Conservation (phyloP, 805 yeast species). For the Pichia heedii region DNA sequence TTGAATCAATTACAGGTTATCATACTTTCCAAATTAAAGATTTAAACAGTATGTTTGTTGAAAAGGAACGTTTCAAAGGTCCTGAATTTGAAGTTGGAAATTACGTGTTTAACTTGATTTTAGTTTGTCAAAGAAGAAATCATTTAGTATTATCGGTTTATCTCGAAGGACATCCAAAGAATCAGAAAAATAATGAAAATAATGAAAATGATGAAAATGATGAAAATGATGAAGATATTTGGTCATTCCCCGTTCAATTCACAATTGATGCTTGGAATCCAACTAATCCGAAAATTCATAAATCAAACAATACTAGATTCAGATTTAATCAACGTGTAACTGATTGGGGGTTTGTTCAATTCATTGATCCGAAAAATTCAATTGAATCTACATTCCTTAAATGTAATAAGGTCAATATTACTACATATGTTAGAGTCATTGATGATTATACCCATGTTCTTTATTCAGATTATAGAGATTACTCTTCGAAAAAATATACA, state of each 20-base stretch:
- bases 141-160: constrained; percentile 58
- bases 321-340: constrained; percentile 67
- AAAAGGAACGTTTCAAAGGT: constrained; percentile 28
- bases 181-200: not conserved
- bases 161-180: constrained; percentile 58
- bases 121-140: constrained; percentile 3
- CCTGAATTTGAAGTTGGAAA: constrained; percentile 50
- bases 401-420: constrained; percentile 54
- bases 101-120: constrained; percentile 5
- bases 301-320: constrained; percentile 61
- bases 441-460: constrained; percentile 90
- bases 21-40: constrained; percentile 34
- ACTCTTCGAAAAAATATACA: constrained; percentile 78
- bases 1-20: constrained; percentile 23
- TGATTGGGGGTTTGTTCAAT: constrained; percentile 94
- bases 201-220: constrained; percentile 1
- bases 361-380: constrained; percentile 48
- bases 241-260: constrained; percentile 92
- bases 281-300: constrained; percentile 48
- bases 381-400: constrained; percentile 24
- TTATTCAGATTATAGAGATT: constrained; percentile 81
- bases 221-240: constrained; percentile 33
- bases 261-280: constrained; percentile 82
- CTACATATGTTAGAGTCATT: constrained; percentile 67
- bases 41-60: constrained; percentile 21